These are phyloP conservation scores for Fragaria vesca DNA, from an alignment of 306 rosid species.

Conservation along the genomic window DNA sequence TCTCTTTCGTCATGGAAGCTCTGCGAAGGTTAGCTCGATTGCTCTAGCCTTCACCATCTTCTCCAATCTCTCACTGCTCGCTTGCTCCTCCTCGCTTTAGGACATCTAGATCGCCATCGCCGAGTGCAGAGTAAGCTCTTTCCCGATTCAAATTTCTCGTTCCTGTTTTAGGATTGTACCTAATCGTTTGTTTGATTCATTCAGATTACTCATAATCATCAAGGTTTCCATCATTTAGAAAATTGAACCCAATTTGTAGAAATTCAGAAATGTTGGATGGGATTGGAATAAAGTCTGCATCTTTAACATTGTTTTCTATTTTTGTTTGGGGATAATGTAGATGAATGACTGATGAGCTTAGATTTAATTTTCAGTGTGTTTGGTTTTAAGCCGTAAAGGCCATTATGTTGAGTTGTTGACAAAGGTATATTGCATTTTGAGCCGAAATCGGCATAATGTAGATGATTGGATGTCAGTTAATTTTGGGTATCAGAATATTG, in stretches of 20 bases:
- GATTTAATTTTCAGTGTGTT: neutral
- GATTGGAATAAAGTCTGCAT: neutral
- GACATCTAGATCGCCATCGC: conserved; percentile 78
- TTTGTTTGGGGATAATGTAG: neutral
- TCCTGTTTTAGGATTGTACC: neutral
- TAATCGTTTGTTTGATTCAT: neutral
- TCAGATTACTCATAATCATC: conserved; percentile 82
- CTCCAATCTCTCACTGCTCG: conserved; percentile 24
- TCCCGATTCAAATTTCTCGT: conserved; percentile 6
- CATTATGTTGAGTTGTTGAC: neutral
- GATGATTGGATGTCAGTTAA: neutral
- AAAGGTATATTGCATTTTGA: neutral
- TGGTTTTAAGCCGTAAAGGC: neutral
- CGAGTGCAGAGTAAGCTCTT: conserved; percentile 77
- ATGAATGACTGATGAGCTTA: neutral
- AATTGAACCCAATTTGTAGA: neutral
- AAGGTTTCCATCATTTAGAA: conserved; percentile 22
- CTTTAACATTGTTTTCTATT: neutral
- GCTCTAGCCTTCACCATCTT: neutral
- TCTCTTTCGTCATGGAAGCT: conserved; percentile 52
- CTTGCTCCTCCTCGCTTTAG: conserved; percentile 43
- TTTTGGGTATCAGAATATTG: neutral
- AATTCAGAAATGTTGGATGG: neutral
- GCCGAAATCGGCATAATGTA: neutral
- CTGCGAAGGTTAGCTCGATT: conserved; percentile 39